Evolutionary conservation across 768 basidiomycete species (phyloP), one percentile per base, ranked within the genome.

Genomic region (Boletales sp.): DNA sequence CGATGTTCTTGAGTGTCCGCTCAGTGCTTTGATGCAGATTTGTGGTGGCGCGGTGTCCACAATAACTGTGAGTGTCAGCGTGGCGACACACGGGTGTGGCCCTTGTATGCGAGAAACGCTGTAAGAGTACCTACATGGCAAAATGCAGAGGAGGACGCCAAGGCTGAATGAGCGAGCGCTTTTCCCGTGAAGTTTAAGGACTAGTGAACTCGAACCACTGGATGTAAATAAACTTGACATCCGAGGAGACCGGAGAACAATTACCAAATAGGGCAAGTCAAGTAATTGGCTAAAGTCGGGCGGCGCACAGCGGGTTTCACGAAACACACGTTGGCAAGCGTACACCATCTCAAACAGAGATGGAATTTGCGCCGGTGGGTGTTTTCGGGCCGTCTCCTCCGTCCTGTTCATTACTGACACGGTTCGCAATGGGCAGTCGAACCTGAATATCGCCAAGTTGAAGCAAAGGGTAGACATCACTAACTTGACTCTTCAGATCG

Each of bases 361-460:
- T 67, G 67, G 61, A 69, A 14, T 69, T 27, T 27, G 5, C 47
- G 12, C 56, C 55, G 48, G 66, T 69, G 53, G 63, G 66, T 69
- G 14, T 40, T 45, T 31, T 43, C 8, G 1, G 37, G 7, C 24
- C 24, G 24, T 27, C 6, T 3, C 24, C 35, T 35, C 53, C 47
- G 45, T 40, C 43, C 19, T 11, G 14, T 27, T 27, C 24, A 27
- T 8, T 10, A 21, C 40, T 53, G 36, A 64, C 36, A 10, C 30
- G 7, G 32, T 13, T 45, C 29, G 4, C 14, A 27, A 14, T 27
- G 24, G 21, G 15, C 11, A 67, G 67, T 32, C 55, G 14, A 48
- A 45, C 29, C 14, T 65, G 18, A 53, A 57, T 40, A 41, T 69
- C 5, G 40, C 42, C 36, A 55, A 61, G 43, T 24, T 67, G 45